A percentile compares a stretch with the other conserved stretches of the same genome.
These are phyloP conservation scores for Trypanosoma congolense DNA, from an alignment of 208 protist genomes.

Conservation along the genomic window DNA sequence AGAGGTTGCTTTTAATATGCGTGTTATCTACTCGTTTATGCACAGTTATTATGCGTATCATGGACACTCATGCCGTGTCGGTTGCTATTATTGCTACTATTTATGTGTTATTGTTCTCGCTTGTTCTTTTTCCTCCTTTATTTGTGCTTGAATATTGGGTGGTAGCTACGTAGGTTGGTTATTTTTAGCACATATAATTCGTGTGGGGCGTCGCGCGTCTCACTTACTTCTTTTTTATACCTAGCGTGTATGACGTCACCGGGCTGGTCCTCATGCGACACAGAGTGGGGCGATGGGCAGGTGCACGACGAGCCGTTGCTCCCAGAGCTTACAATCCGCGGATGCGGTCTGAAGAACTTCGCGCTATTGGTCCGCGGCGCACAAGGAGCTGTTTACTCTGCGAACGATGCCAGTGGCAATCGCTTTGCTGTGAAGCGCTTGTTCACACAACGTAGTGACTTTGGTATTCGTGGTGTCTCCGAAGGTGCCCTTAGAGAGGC, in stretches of 20 bases:
- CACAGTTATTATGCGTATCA: too few species aligned
- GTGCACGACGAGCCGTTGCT: conserved; percentile 17
- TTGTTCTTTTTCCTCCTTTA: too few species aligned
- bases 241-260: conserved; percentile 29
- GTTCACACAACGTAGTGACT: conserved; percentile 67
- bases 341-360: conserved; percentile 48
- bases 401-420: conserved; percentile 26
- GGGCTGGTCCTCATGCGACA: conserved; percentile 74
- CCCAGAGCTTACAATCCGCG: conserved; percentile 29
- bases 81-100: too few species aligned
- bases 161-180: too few species aligned
- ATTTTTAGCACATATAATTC: too few species aligned
- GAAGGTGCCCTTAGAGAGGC: conserved; percentile 73
- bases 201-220: too few species aligned
- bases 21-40: too few species aligned
- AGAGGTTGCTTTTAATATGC: too few species aligned
- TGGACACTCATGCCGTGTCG: too few species aligned
- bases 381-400: conserved; percentile 80
- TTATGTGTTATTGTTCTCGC: too few species aligned
- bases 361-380: conserved; percentile 58
- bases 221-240: too few species aligned
- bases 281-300: conserved; percentile 16
- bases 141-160: too few species aligned
- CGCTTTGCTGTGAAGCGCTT: conserved; percentile 78
- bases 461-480: conserved; percentile 57